Conservation (phyloP, 139 green algal genomes). For the Picochlorum costavermella region DNA sequence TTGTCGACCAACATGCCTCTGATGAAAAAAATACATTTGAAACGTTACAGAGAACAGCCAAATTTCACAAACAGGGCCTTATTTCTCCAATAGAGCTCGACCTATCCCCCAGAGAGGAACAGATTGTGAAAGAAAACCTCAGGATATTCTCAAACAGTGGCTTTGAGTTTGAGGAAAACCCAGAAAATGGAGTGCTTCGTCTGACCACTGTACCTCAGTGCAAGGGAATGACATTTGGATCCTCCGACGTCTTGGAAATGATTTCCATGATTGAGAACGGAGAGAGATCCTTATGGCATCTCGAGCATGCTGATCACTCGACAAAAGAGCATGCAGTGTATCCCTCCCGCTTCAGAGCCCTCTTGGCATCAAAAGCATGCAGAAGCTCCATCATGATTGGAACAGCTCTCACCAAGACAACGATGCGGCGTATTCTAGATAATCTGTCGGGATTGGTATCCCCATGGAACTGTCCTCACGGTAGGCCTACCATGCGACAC, state of each 20-base stretch:
- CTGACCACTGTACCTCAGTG: constrained; percentile 54
- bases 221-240: constrained; percentile 54
- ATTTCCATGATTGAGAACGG: constrained; percentile 30
- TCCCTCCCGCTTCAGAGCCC: constrained; percentile 56
- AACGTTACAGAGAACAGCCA: constrained; percentile 36
- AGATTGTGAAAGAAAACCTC: constrained; percentile 52
- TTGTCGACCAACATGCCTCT: constrained; percentile 89
- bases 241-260: constrained; percentile 56
- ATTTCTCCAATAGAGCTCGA: constrained; percentile 50
- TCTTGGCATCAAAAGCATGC: constrained; percentile 90
- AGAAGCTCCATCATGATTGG: constrained; percentile 94
- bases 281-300: not conserved
- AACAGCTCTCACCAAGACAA: constrained; percentile 40
- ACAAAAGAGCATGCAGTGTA: not conserved
- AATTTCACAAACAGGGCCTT: constrained; percentile 77
- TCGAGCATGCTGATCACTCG: not conserved
- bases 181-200: constrained; percentile 27
- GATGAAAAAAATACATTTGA: constrained; percentile 98
- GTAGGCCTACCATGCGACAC: constrained; percentile 93
- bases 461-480: constrained; percentile 97
- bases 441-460: constrained; percentile 63
- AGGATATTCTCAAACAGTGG: constrained; percentile 72
- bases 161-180: constrained; percentile 79
- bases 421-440: constrained; percentile 64
- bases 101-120: constrained; percentile 44